Evolutionary conservation across 805 yeast species (phyloP), one percentile per base, ranked within the genome.

Genomic region (Yamadazyma takamatsuzukensis): DNA sequence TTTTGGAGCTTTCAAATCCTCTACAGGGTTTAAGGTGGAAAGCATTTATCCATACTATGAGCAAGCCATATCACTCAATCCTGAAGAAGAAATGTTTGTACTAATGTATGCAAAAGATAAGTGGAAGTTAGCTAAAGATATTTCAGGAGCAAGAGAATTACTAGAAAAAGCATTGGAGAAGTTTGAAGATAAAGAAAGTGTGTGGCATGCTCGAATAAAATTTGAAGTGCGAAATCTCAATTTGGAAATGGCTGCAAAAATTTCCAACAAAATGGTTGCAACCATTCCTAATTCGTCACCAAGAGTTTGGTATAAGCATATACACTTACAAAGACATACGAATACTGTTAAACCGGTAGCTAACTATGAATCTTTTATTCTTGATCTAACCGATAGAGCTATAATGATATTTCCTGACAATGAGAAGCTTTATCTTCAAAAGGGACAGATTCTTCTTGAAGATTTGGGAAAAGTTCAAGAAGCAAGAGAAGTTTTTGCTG

Each of bases 201-300:
- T 86, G 7, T 80, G 87, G 85, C 59, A 81, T 30, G 90, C 90
- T 0, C 68, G 80, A n/a, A 64, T 82, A 15, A 81, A 84, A 42
- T 55, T 87, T 21, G 84, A 83, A 35, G 58, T 62, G 12, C 65
- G 65, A 15, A 56, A 63, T 5, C 54, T 59, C 4, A 49, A 70
- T 19, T 68, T 69, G 34, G 53, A 52, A 1, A 43, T 51, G 4
- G 80, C 82, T 0, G 41, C 61, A 4, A 18, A 33, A 1, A 40
- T 45, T 8, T 55, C 69, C 0, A 53, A 59, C 1, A 30, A 40
- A n/a, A 41, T 52, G 14, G 14, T 56, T 4, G 26, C 37, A 6
- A 27, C 27, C 5, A 30, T 47, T 8, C 47, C 51, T 2, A 29
- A 22, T 5, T 13, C 37, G 2, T 57, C 73, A 4, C 72, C 74